These are phyloP conservation scores for Groenewaldozyma salmanticensis DNA, from an alignment of 805 yeast species.

Conservation along the genomic window DNA sequence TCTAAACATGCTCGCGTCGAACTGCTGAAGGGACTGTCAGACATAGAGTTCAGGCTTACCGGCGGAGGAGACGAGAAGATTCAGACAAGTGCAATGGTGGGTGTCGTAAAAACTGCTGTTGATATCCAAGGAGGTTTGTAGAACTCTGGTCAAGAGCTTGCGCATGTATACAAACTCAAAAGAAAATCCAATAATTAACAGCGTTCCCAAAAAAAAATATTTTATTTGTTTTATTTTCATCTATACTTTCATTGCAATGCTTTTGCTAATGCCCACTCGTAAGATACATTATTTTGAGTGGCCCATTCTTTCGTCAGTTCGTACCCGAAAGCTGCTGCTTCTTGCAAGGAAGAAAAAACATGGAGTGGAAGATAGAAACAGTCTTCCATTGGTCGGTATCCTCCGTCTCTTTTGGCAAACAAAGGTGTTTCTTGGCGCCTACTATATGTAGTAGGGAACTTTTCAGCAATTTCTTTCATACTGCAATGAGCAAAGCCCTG, in stretches of 20 bases:
- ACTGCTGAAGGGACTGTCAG: slow-evolving; percentile 64
- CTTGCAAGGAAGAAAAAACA: slow-evolving; percentile 28
- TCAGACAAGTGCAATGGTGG: slow-evolving; percentile 83
- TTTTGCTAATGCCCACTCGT: slow-evolving; percentile 22
- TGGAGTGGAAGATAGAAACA: slow-evolving; percentile 29
- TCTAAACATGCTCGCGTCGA: slow-evolving; percentile 50
- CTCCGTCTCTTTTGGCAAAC: slow-evolving; percentile 19
- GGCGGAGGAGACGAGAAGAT: slow-evolving; percentile 88
- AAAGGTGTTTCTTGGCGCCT: slow-evolving; percentile 6
- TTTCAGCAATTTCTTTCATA: slow-evolving; percentile 10
- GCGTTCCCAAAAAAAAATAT: neutral
- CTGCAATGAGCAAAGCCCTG: slow-evolving; percentile 21
- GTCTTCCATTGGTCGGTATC: slow-evolving; percentile 28
- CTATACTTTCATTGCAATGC: slow-evolving; percentile 6
- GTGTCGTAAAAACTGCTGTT: slow-evolving; percentile 65
- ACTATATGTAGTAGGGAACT: slow-evolving; percentile 18
- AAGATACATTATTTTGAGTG: slow-evolving; percentile 18
- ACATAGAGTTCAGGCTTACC: slow-evolving; percentile 83
- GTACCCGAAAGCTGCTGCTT: slow-evolving; percentile 32
- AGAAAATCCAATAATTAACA: neutral
- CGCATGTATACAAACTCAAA: neutral
- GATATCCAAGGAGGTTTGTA: slow-evolving; percentile 31
- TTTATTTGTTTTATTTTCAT: neutral
- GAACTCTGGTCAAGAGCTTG: neutral
- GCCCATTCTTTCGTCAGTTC: slow-evolving; percentile 31